These are phyloP conservation scores for Trametes meyenii DNA, from an alignment of 768 basidiomycete genomes.

Conservation along the genomic window DNA sequence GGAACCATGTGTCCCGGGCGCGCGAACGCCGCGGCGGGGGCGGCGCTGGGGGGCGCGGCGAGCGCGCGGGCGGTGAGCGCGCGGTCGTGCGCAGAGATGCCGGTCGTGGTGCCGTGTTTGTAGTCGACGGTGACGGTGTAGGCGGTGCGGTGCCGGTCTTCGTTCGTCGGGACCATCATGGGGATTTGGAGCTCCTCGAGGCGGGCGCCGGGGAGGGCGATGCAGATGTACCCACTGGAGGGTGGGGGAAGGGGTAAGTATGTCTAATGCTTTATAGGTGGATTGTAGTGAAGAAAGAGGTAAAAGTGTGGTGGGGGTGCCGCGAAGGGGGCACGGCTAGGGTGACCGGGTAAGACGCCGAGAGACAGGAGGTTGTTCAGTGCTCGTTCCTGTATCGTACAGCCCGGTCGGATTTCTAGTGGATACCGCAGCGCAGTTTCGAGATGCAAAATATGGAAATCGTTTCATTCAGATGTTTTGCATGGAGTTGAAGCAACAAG, in stretches of 20 bases:
- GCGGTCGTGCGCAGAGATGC: constrained; percentile 96
- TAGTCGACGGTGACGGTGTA: constrained; percentile 97
- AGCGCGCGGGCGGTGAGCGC: constrained; percentile 85
- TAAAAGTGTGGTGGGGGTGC: neutral
- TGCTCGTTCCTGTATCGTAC: no score
- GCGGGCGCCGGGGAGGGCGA: constrained; percentile 75
- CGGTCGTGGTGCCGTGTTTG: constrained; percentile 91
- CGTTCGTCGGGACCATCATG: constrained; percentile 92
- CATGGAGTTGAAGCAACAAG: no score
- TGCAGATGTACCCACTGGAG: constrained; percentile 89
- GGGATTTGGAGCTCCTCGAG: constrained; percentile 81
- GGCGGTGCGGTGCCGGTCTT: constrained; percentile 90
- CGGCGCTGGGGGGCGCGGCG: constrained; percentile 51
- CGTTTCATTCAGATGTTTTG: no score
- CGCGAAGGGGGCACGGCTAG: no score
- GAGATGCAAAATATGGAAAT: no score
- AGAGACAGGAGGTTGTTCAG: no score
- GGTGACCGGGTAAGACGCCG: no score
- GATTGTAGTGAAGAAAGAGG: neutral
- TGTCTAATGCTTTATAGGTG: neutral
- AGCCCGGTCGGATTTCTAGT: no score
- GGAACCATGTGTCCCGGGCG: constrained; percentile 97
- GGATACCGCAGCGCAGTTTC: no score
- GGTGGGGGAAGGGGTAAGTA: no score
- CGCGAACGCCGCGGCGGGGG: constrained; percentile 70